Evolutionary conservation across 2,329 filamentous ascomycete genomes (phyloP), one percentile per base, ranked within the genome.

Genomic region (Teratosphaeria zuluensis): DNA sequence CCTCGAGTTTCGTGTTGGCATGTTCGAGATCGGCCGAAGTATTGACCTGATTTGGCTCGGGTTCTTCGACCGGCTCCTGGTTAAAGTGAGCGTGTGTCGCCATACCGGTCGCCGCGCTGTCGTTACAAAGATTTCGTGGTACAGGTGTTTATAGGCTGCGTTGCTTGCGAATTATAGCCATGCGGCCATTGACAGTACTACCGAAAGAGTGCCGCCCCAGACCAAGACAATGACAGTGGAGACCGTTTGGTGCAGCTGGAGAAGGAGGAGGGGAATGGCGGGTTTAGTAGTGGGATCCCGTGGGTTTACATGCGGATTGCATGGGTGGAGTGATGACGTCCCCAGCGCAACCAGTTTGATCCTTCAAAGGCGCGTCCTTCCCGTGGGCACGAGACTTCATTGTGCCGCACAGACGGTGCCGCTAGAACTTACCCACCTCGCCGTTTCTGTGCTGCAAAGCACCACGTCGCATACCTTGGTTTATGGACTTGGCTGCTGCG

Each of bases 1-100:
- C 62, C 24, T 64, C 60, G 16, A 69, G 65, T 56, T 67, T 68
- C 57, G 65, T 65, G 62, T 68, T 69, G 54, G 63, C 62, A 14
- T 56, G 59, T 7, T 68, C 64, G 53, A 68, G 65, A 55, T 69
- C 68, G 54, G 60, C 58, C 53, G 66, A 59, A 53, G 66, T 63
- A 56, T 65, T 64, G 61, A 69, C 63, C 59, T 68, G 61, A 19
- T 24, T 9, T 16, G 42, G 16, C 42, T 48, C 42, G 42, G 8
- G 42, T 48, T 19, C 19, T 24, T 48, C 42, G 28, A 65, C 61
- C 62, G 68, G 65, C 31, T 70, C 64, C 12, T 52, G 11, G 54
- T 56, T 54, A 61, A 69, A 69, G 54, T 63, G 68, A 12, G 68
- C 63, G 24, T 48, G 55, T 6, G 56, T 35, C 38, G 58, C 60